Conservation (phyloP, 257 asterid genomes). For the Echites panduratus region DNA sequence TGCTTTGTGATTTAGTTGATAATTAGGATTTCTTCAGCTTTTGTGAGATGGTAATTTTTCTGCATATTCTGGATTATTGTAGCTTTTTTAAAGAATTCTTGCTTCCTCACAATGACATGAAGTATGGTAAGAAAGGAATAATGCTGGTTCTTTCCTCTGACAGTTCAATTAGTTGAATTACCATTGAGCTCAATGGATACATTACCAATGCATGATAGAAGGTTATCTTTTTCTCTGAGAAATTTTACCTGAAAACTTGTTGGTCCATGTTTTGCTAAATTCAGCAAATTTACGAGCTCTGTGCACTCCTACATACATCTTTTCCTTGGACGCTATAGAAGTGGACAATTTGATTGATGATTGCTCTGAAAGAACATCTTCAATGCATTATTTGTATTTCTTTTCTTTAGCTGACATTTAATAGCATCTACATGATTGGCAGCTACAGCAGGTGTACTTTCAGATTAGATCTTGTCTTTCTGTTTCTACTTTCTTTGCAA, state of each 20-base stretch:
- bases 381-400: background rate
- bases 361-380: background rate
- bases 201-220: background rate
- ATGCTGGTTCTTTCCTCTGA: background rate
- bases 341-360: background rate
- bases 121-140: background rate
- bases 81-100: background rate
- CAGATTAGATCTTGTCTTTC: background rate
- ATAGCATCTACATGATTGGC: background rate
- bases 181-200: background rate
- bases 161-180: background rate
- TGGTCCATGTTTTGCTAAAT: background rate
- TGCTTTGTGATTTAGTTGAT: constrained; percentile 5
- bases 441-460: background rate
- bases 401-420: background rate
- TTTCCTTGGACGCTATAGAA: background rate
- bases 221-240: no score
- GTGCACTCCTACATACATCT: background rate
- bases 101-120: background rate
- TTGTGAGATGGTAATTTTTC: background rate
- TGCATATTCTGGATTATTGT: background rate
- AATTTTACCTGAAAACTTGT: background rate
- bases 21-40: background rate
- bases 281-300: background rate
- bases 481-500: background rate